Evolutionary conservation across 495 filamentous ascomycete genomes (phyloP).

Genomic region (Cairneyella variabilis): DNA sequence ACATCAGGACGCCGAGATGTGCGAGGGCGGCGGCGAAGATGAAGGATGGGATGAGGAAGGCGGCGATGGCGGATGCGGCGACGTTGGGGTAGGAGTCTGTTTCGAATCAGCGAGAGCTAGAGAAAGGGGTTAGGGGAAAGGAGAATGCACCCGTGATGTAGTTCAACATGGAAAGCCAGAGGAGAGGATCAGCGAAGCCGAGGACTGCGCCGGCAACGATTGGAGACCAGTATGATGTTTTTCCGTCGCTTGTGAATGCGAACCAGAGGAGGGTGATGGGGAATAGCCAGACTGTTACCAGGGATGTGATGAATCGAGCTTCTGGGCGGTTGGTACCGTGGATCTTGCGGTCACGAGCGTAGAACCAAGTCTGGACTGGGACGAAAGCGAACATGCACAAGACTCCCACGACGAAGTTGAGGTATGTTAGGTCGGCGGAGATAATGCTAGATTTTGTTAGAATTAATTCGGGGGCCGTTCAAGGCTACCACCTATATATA

Average conservation of each 20-base stretch:
- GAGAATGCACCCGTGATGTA: constrained; percentile 28
- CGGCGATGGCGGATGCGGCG: constrained; percentile 34
- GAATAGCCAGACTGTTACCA: constrained; percentile 35
- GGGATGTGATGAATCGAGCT: constrained; percentile 35
- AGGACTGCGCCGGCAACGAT: constrained; percentile 32
- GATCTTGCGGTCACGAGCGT: constrained; percentile 29
- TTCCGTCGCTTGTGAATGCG: constrained; percentile 35
- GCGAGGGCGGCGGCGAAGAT: constrained; percentile 34
- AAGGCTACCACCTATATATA: too few species aligned
- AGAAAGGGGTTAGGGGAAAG: neutral
- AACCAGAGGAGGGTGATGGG: constrained; percentile 36
- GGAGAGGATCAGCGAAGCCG: constrained; percentile 34
- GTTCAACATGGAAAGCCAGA: constrained; percentile 37
- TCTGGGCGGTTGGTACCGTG: constrained; percentile 32
- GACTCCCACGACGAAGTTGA: constrained; percentile 36
- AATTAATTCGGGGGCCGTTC: too few species aligned
- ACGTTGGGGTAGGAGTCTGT: constrained; percentile 36
- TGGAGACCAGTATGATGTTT: constrained; percentile 34
- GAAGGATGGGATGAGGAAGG: constrained; percentile 36
- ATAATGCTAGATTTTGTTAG: constrained; percentile 27
- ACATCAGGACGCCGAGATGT: constrained; percentile 37
- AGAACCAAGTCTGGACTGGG: constrained; percentile 36
- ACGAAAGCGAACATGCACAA: constrained; percentile 34
- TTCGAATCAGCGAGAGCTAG: neutral
- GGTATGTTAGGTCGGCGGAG: constrained; percentile 34